Evolutionary conservation across 176 grass and related monocot species (phyloP).

Genomic region (Aegilops umbellulata): DNA sequence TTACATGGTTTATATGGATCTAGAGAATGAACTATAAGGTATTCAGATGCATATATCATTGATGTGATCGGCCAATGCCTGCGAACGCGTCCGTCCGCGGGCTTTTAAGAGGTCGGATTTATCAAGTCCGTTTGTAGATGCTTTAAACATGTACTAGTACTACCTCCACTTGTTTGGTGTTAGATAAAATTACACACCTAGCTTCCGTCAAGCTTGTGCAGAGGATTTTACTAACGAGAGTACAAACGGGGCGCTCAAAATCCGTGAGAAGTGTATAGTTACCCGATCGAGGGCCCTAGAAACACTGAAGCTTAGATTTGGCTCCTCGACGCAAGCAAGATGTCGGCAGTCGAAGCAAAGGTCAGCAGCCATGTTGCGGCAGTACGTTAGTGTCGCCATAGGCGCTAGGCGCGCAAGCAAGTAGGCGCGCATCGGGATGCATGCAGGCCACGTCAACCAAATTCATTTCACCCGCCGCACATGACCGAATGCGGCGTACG

Average conservation of each 20-base stretch:
- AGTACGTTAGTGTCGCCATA: slow-evolving; percentile 5
- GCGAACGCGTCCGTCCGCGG: no score
- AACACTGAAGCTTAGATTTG: neutral
- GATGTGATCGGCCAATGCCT: no score
- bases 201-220: no score
- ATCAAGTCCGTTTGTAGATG: no score
- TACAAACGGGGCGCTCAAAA: neutral
- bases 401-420: neutral
- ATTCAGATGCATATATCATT: no score
- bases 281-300: neutral
- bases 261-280: neutral
- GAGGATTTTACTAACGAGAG: neutral
- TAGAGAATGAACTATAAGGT: no score
- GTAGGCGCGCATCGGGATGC: slow-evolving; percentile 6
- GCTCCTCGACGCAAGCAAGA: neutral
- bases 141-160: no score
- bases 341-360: slow-evolving; percentile 22
- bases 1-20: no score
- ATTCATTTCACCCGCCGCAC: neutral
- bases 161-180: no score
- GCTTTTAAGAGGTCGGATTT: no score
- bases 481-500: neutral
- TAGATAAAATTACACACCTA: no score
- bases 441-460: slow-evolving; percentile 1
- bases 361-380: slow-evolving; percentile 2